Conservation (phyloP, 345 rosid species). For the Cardamine chenopodiifolia region DNA sequence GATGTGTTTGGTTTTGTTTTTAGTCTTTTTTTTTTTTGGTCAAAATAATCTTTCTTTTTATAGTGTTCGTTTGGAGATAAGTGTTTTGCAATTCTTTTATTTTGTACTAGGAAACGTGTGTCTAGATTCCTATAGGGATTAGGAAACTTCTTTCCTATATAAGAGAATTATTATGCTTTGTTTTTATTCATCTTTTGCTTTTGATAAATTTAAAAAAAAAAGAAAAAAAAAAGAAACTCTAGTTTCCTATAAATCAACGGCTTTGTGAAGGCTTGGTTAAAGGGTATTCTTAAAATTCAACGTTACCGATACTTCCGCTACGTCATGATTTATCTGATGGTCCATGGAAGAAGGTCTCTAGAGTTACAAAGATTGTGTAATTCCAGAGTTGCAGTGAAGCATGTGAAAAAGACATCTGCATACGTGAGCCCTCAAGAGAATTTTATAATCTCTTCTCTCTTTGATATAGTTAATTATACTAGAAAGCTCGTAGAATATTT, state of each 20-base stretch:
- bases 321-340: background rate
- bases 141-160: background rate
- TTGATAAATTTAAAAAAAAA: too few relatives aligned
- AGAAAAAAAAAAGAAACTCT: background rate
- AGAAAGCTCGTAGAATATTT: background rate
- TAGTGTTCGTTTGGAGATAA: too few relatives aligned
- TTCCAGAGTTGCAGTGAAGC: background rate
- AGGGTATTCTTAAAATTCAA: too few relatives aligned
- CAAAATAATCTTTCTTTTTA: too few relatives aligned
- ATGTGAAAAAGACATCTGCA: background rate
- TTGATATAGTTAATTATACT: background rate
- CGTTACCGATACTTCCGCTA: too few relatives aligned
- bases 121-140: background rate
- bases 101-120: too few relatives aligned
- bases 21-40: too few relatives aligned
- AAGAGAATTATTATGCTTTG: background rate
- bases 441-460: background rate
- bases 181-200: background rate
- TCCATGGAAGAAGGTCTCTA: background rate
- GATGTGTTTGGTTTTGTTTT: too few relatives aligned
- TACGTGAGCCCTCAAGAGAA: background rate
- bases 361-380: background rate
- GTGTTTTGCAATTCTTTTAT: too few relatives aligned
- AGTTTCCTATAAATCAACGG: background rate
- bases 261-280: too few relatives aligned